Conservation (phyloP, 345 rosid species). For the Abelmoschus esculentus region DNA sequence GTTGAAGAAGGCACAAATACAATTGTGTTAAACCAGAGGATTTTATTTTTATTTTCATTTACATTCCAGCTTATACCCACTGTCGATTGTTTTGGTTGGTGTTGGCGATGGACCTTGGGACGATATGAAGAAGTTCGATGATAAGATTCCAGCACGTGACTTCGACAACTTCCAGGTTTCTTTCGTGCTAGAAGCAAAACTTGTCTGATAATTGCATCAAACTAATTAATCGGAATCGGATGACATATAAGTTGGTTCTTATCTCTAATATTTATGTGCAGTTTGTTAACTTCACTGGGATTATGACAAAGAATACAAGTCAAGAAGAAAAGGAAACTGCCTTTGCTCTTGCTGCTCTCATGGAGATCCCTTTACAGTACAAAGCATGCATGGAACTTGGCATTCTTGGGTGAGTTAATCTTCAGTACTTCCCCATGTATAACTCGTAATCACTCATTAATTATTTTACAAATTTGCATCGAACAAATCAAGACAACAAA, state of each 20-base stretch:
- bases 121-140: slow-evolving; percentile 66
- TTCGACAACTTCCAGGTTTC: slow-evolving; percentile 74
- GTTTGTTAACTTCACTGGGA: slow-evolving; percentile 85
- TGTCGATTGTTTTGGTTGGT: slow-evolving; percentile 66
- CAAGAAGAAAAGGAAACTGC: slow-evolving; percentile 55
- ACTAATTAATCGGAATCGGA: not conserved
- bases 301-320: slow-evolving; percentile 45
- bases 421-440: not conserved
- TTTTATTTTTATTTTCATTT: not conserved
- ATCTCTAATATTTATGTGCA: slow-evolving; percentile 11
- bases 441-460: not conserved
- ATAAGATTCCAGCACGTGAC: slow-evolving; percentile 59
- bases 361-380: slow-evolving; percentile 86
- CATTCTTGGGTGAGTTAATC: slow-evolving; percentile 48
- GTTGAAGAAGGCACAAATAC: not conserved
- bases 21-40: not conserved
- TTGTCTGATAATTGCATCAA: not conserved
- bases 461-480: not conserved
- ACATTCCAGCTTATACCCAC: slow-evolving; percentile 40
- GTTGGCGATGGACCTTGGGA: slow-evolving; percentile 90
- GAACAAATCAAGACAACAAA: slow-evolving; percentile 27
- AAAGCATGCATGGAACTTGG: slow-evolving; percentile 54
- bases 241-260: not conserved
- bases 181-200: not conserved
- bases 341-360: slow-evolving; percentile 84